These are phyloP conservation scores for Suillus sp. DNA, from an alignment of 768 basidiomycete species.

Conservation along the genomic window DNA sequence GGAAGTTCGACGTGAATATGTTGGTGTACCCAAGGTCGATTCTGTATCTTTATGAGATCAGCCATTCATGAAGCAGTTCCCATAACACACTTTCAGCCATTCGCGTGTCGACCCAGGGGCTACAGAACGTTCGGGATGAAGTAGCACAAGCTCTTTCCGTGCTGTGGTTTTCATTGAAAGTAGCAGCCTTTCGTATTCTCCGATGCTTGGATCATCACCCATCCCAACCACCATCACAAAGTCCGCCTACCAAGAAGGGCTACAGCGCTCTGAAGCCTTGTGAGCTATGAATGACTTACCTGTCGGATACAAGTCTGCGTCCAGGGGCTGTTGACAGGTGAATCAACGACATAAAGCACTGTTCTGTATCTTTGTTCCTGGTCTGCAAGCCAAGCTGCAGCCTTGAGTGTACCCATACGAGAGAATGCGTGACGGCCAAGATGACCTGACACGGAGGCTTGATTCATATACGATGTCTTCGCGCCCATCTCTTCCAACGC, in stretches of 20 bases:
- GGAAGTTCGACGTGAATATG: constrained; percentile 94
- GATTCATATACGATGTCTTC: constrained; percentile 89
- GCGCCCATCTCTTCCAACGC: constrained; percentile 95
- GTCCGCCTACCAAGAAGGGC: constrained; percentile 61
- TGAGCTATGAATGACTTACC: constrained; percentile 43
- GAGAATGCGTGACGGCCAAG: constrained; percentile 95
- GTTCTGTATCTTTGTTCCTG: constrained; percentile 92
- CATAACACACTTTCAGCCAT: constrained; percentile 80
- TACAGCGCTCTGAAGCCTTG: background rate
- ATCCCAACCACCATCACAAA: constrained; percentile 93
- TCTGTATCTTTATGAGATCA: constrained; percentile 46
- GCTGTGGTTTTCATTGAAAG: constrained; percentile 97
- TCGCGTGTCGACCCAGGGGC: constrained; percentile 89
- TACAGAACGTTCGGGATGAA: constrained; percentile 91
- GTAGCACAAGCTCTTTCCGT: constrained; percentile 92
- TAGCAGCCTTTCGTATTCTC: constrained; percentile 92
- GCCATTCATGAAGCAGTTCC: constrained; percentile 2
- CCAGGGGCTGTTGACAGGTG: constrained; percentile 94
- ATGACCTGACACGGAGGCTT: constrained; percentile 88
- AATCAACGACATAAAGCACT: constrained; percentile 95
- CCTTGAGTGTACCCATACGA: constrained; percentile 95
- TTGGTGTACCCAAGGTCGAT: constrained; percentile 93
- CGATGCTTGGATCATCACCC: constrained; percentile 87
- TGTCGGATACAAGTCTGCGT: constrained; percentile 98
- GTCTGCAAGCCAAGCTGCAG: constrained; percentile 89